These are phyloP conservation scores for Monilinia fructicola DNA, from an alignment of 2,329 filamentous ascomycete genomes.

Conservation along the genomic window DNA sequence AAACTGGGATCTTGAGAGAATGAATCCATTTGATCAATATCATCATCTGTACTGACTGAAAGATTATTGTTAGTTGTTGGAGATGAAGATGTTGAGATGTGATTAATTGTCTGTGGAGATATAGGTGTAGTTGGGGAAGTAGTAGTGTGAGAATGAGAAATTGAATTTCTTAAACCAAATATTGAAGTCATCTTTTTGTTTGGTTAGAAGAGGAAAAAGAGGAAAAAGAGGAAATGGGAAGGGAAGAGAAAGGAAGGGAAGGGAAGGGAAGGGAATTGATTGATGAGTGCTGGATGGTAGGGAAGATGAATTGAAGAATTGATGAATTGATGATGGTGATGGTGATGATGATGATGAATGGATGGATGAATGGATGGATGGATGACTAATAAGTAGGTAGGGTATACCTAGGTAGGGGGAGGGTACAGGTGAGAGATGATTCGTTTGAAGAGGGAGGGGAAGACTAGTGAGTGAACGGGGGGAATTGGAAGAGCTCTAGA, in stretches of 20 bases:
- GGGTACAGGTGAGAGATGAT: too few species aligned
- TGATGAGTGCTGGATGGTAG: background rate
- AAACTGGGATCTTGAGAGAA: slow-evolving; percentile 4
- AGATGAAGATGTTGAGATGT: background rate
- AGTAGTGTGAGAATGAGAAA: background rate
- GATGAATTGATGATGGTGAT: too few species aligned
- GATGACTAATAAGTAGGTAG: too few species aligned
- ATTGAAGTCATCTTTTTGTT: slow-evolving; percentile 21
- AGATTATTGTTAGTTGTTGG: slow-evolving; percentile 12
- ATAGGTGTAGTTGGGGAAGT: background rate
- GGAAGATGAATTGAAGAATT: too few species aligned
- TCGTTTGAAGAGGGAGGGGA: too few species aligned
- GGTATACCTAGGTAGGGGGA: too few species aligned
- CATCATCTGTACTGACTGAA: slow-evolving; percentile 5
- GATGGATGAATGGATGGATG: too few species aligned
- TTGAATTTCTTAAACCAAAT: slow-evolving; percentile 14
- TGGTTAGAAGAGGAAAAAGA: too few species aligned
- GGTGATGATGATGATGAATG: too few species aligned
- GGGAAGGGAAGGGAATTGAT: background rate
- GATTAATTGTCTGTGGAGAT: background rate
- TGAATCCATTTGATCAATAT: slow-evolving; percentile 4
- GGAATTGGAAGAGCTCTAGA: too few species aligned
- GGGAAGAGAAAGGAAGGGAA: background rate
- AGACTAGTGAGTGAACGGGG: too few species aligned
- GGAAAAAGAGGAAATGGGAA: too few species aligned